These are phyloP conservation scores for Saccharum officinarum DNA, from an alignment of 176 grass and related monocot genomes.

Conservation along the genomic window DNA sequence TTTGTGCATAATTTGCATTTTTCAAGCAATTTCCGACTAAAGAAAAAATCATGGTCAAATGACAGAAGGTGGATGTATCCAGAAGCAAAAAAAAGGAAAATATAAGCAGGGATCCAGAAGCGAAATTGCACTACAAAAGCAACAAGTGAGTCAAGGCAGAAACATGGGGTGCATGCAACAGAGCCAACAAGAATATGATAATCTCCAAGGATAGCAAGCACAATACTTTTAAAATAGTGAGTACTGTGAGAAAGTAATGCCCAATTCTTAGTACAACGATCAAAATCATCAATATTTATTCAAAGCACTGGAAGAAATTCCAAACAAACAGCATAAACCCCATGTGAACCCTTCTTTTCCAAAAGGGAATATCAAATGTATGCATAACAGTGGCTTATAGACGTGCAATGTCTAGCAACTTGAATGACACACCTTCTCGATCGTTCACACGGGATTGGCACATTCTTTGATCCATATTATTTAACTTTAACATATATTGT, in stretches of 20 bases:
- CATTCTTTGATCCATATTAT: conserved; percentile 17
- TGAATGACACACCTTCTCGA: conserved; percentile 1
- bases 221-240: not conserved
- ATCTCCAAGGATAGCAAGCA: not conserved
- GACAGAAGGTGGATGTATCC: not conserved
- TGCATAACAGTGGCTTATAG: conserved; percentile 4
- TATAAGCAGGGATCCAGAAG: not conserved
- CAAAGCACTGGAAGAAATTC: not conserved
- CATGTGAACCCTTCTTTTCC: not conserved
- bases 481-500: not conserved
- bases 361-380: not conserved
- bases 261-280: not conserved
- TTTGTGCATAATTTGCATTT: conserved; percentile 93
- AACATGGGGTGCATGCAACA: not conserved
- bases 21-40: conserved; percentile 97
- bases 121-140: conserved; percentile 12
- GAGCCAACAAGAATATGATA: not conserved
- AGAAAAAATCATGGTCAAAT: not conserved
- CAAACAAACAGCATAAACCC: conserved; percentile 15
- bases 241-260: conserved; percentile 1
- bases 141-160: not conserved
- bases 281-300: conserved; percentile 26
- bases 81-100: not conserved
- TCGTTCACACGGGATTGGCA: not conserved
- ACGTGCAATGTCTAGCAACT: conserved; percentile 3